A percentile compares a stretch with the other conserved stretches of the same genome.
Conservation (phyloP, 2,329 filamentous ascomycete genomes). For the Trichothecium roseum region DNA sequence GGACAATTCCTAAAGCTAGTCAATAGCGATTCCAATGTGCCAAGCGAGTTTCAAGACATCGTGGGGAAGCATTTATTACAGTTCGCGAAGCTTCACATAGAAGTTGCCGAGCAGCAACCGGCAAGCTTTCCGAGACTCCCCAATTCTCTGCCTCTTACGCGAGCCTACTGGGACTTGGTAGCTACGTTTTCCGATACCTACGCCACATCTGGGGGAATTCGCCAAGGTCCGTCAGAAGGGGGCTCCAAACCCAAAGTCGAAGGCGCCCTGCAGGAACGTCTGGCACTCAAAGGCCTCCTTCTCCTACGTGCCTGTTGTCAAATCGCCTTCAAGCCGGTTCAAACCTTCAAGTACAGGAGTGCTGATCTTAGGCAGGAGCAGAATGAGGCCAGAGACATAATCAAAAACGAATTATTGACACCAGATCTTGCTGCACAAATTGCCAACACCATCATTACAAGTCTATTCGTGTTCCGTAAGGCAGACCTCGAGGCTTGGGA, state of each 20-base stretch:
- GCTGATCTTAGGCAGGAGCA: constrained; percentile 68
- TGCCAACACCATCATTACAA: constrained; percentile 74
- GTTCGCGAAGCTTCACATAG: constrained; percentile 81
- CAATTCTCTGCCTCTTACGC: constrained; percentile 65
- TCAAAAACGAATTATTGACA: constrained; percentile 68
- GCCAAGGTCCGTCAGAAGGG: constrained; percentile 24
- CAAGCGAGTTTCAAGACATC: constrained; percentile 44
- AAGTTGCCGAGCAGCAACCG: constrained; percentile 71
- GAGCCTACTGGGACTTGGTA: constrained; percentile 78
- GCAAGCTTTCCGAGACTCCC: constrained; percentile 76
- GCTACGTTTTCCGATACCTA: constrained; percentile 67
- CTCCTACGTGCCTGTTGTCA: constrained; percentile 73
- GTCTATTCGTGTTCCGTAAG: constrained; percentile 78
- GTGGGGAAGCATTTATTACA: constrained; percentile 85
- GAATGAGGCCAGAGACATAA: constrained; percentile 52
- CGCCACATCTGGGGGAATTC: constrained; percentile 48
- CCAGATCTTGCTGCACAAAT: constrained; percentile 69
- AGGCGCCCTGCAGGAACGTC: constrained; percentile 61
- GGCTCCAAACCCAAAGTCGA: constrained; percentile 37
- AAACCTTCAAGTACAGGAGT: constrained; percentile 76
- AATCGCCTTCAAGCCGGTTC: constrained; percentile 71
- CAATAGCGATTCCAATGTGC: constrained; percentile 38
- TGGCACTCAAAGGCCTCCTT: constrained; percentile 74
- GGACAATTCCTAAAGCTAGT: constrained; percentile 61
- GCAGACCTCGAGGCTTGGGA: constrained; percentile 87